A percentile compares a stretch with the other conserved stretches of the same genome.
Conservation (phyloP, 768 basidiomycete genomes). For the Pleurotus cornucopiae region DNA sequence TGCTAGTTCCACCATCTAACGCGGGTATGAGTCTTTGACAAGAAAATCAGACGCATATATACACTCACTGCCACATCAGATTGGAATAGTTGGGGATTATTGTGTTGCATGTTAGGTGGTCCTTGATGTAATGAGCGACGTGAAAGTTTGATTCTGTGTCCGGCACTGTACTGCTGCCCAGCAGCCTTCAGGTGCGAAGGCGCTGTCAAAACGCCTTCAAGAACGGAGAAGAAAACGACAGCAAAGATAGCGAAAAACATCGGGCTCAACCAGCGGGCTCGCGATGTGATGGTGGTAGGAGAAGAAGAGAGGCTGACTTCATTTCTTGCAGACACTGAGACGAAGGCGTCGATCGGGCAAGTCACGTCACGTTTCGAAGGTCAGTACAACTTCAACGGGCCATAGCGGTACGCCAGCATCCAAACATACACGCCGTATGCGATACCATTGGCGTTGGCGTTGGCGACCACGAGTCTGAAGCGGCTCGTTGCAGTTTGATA, state of each 20-base stretch:
- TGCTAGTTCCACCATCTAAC: background rate
- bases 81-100: background rate
- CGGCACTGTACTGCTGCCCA: background rate
- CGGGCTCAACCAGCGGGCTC: slow-evolving; percentile 1
- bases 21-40: background rate
- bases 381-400: too few relatives aligned
- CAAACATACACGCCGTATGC: too few relatives aligned
- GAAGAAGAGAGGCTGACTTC: background rate
- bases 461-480: too few relatives aligned
- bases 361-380: too few relatives aligned
- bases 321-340: too few relatives aligned
- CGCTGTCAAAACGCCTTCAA: slow-evolving; percentile 5
- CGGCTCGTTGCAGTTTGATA: too few relatives aligned
- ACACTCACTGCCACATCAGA: background rate
- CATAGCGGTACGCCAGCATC: too few relatives aligned
- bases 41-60: background rate
- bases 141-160: slow-evolving; percentile 1
- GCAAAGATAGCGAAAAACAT: background rate
- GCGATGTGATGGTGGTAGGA: background rate
- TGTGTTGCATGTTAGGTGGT: background rate
- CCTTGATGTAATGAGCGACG: background rate
- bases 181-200: background rate
- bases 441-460: too few relatives aligned
- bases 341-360: too few relatives aligned
- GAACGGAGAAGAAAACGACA: background rate